Conservation (phyloP, 202 grass and related monocot genomes). For the Schoenoplectus tabernaemontani region DNA sequence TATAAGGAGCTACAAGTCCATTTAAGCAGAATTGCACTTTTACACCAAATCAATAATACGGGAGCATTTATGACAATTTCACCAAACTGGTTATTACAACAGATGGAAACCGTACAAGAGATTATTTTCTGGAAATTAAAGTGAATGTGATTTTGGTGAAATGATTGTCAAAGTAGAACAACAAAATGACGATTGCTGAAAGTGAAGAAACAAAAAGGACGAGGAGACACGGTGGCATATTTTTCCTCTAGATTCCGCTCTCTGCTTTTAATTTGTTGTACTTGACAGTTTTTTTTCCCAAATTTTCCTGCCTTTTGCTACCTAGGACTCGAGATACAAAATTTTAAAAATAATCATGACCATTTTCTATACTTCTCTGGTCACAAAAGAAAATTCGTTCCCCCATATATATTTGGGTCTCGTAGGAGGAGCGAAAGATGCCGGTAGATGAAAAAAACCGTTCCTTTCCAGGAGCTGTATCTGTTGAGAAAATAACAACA, state of each 20-base stretch:
- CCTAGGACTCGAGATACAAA: too few species aligned
- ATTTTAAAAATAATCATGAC: background rate
- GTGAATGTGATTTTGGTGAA: background rate
- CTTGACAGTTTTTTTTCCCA: background rate
- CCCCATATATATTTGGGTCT: background rate
- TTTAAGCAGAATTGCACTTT: background rate
- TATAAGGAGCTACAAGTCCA: background rate
- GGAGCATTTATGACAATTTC: background rate
- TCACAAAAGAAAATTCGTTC: background rate
- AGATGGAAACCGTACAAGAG: background rate
- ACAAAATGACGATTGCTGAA: background rate
- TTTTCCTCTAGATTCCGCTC: background rate
- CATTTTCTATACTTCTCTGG: background rate
- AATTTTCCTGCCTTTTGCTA: background rate
- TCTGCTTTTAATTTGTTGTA: background rate
- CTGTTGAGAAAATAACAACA: too few species aligned
- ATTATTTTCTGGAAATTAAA: background rate
- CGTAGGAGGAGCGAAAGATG: too few species aligned
- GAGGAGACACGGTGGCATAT: background rate
- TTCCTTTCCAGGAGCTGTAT: too few species aligned
- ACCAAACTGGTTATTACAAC: background rate
- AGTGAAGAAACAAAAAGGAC: conserved; percentile 11
- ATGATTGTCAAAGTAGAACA: background rate
- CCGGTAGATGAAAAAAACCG: too few species aligned
- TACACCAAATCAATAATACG: background rate